Conservation (phyloP, 306 rosid species). For the Prunus persica region Prunus_persica_NCBIv2 NC_034009.1:34598501-34599000, state of each 20-base stretch:
- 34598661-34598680: not conserved
- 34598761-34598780: conserved; percentile 7
- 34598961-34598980: not conserved
- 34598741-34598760: not conserved
- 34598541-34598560: not conserved
- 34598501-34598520: not conserved
- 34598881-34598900: not conserved
- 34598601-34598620: not conserved
- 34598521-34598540: not conserved
- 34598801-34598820: not conserved
- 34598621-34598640: not conserved
- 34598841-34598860: not conserved
- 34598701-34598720: not conserved
- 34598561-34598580: not conserved
- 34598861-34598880: not conserved
- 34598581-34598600: not conserved
- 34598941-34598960: not conserved
- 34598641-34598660: not conserved
- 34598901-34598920: not conserved
- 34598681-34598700: not conserved
- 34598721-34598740: not conserved
- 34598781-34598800: not conserved
- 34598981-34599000: not conserved
- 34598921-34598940: not conserved
- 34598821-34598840: conserved; percentile 8